Conservation (phyloP, 139 green algal genomes). For the Micromonas pusilla region DNA sequence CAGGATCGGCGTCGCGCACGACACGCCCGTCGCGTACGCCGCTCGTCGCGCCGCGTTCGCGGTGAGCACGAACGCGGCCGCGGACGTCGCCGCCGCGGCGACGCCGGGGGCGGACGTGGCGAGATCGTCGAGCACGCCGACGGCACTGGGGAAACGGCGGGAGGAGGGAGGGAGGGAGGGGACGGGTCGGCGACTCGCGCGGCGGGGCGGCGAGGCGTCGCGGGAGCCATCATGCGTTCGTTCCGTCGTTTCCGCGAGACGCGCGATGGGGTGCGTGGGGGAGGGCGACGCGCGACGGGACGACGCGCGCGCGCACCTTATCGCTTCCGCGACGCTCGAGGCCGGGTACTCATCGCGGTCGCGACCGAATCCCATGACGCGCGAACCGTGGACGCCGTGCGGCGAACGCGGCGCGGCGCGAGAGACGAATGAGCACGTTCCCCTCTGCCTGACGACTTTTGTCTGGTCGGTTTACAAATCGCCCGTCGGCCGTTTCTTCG, state of each 20-base stretch:
- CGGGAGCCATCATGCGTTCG: too few species aligned
- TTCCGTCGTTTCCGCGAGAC: too few species aligned
- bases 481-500: background rate
- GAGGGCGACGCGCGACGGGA: too few species aligned
- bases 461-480: too few species aligned
- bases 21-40: conserved; percentile 46
- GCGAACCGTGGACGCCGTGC: background rate
- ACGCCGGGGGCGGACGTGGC: too few species aligned
- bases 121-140: background rate
- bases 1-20: conserved; percentile 55
- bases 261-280: too few species aligned
- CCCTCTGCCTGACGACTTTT: too few species aligned
- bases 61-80: background rate
- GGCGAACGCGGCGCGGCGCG: background rate
- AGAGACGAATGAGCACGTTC: background rate
- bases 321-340: background rate
- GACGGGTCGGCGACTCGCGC: too few species aligned
- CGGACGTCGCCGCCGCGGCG: background rate
- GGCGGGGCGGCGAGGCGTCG: too few species aligned
- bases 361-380: background rate
- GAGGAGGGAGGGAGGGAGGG: too few species aligned
- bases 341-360: background rate
- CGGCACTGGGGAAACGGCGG: too few species aligned
- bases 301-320: too few species aligned
- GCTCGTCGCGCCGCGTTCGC: background rate